These are phyloP conservation scores for Phytophthora idaei DNA, from an alignment of 352 stramenopile genomes.

Conservation along the genomic window DNA sequence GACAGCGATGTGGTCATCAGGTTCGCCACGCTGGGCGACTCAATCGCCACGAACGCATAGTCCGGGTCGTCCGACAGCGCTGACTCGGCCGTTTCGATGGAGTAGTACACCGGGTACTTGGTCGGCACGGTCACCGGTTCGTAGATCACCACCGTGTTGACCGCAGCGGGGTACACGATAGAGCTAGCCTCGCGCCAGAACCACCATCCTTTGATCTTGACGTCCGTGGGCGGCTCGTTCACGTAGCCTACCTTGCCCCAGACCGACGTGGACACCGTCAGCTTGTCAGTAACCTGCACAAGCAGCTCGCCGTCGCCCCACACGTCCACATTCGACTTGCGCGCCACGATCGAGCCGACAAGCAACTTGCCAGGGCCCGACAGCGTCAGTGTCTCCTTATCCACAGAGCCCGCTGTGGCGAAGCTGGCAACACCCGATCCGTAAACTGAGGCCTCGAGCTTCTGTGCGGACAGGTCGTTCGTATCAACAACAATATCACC, in stretches of 20 bases:
- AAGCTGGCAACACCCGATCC: slow-evolving; percentile 54
- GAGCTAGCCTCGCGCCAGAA: slow-evolving; percentile 54
- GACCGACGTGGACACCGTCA: slow-evolving; percentile 56
- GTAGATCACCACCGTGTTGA: slow-evolving; percentile 49
- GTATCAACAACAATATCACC: slow-evolving; percentile 46
- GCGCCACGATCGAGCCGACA: slow-evolving; percentile 51
- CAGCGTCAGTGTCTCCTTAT: slow-evolving; percentile 55
- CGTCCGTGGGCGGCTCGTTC: slow-evolving; percentile 36
- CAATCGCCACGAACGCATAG: slow-evolving; percentile 31
- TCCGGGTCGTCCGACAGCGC: slow-evolving; percentile 41
- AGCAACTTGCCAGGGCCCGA: slow-evolving; percentile 54
- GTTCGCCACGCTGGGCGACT: slow-evolving; percentile 14
- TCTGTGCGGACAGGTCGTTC: slow-evolving; percentile 35
- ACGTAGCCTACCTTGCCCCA: slow-evolving; percentile 63
- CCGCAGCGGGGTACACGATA: slow-evolving; percentile 44
- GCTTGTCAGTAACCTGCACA: slow-evolving; percentile 53
- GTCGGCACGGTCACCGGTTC: slow-evolving; percentile 28
- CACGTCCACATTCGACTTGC: slow-evolving; percentile 46
- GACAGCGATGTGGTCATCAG: slow-evolving; percentile 40
- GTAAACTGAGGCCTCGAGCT: slow-evolving; percentile 52
- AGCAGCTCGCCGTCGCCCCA: slow-evolving; percentile 53
- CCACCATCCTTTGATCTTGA: slow-evolving; percentile 64
- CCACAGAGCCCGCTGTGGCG: slow-evolving; percentile 40
- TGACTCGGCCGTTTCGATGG: slow-evolving; percentile 34
- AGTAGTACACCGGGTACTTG: slow-evolving; percentile 41